phyloP scores from a whole-genome alignment of 148 eudicot species.

The Amaranthus cruentus region DNA sequence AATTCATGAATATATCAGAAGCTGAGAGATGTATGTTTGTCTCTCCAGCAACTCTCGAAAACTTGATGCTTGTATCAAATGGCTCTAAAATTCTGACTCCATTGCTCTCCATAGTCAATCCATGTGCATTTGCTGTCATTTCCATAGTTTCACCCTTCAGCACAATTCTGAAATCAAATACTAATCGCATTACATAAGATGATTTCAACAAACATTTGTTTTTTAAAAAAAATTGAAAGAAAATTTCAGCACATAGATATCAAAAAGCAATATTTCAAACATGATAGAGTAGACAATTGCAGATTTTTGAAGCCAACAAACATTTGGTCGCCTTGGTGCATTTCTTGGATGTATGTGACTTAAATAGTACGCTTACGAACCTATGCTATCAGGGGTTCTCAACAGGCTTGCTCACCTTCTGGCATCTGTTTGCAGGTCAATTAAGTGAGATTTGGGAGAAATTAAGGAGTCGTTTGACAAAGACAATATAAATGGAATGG shows the following conservation, averaged over 20 bases:
- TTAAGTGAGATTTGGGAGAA: too few relatives aligned
- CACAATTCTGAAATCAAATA: slow-evolving; percentile 56
- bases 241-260: neutral
- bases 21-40: slow-evolving; percentile 64
- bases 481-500: too few relatives aligned
- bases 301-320: neutral
- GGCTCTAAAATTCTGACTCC: slow-evolving; percentile 95
- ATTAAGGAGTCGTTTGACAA: too few relatives aligned
- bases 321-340: neutral
- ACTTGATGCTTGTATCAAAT: slow-evolving; percentile 78
- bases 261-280: neutral
- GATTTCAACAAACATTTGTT: neutral
- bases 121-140: slow-evolving; percentile 78
- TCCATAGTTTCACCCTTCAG: slow-evolving; percentile 76
- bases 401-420: too few relatives aligned
- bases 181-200: slow-evolving; percentile 1
- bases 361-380: too few relatives aligned
- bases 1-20: slow-evolving; percentile 94
- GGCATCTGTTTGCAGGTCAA: too few relatives aligned
- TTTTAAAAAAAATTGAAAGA: neutral
- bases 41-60: slow-evolving; percentile 72
- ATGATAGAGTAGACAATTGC: neutral
- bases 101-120: slow-evolving; percentile 90
- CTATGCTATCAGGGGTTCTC: too few relatives aligned
- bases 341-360: neutral